These are phyloP conservation scores for Grigorovia jiainica DNA, from an alignment of 805 yeast genomes.

Conservation along the genomic window DNA sequence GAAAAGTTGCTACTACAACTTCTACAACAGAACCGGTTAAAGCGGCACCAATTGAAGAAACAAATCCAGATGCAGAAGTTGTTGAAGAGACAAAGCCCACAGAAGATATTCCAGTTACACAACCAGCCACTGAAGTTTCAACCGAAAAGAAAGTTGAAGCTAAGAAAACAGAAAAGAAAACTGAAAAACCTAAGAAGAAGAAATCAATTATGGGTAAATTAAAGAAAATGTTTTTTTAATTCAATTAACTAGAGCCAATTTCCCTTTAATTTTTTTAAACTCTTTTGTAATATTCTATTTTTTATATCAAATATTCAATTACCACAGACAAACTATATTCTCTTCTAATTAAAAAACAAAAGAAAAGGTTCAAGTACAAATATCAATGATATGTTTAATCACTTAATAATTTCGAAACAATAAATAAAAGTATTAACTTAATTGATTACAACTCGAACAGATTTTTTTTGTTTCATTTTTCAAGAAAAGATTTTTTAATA, in stretches of 20 bases:
- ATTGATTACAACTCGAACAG: too few species aligned
- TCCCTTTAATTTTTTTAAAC: too few species aligned
- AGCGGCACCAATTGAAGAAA: background rate
- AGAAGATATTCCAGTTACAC: background rate
- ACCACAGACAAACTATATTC: too few species aligned
- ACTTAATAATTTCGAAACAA: too few species aligned
- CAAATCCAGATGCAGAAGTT: background rate
- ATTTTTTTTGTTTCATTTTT: too few species aligned
- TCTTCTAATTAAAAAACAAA: too few species aligned
- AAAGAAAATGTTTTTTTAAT: slow-evolving; percentile 13
- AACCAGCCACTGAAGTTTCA: background rate
- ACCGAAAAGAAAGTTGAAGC: background rate
- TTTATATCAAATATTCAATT: background rate
- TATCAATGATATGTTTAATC: too few species aligned
- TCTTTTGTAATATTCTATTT: background rate
- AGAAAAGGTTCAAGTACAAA: too few species aligned
- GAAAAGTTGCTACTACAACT: background rate
- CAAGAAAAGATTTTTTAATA: too few species aligned
- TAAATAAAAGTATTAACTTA: too few species aligned
- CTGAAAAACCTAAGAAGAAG: slow-evolving; percentile 10
- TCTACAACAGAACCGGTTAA: slow-evolving; percentile 2
- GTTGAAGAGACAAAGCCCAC: background rate
- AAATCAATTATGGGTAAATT: slow-evolving; percentile 17
- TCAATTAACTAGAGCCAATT: too few species aligned
- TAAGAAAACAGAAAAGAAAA: slow-evolving; percentile 2